phyloP scores from a whole-genome alignment of 202 grass and related monocot genomes.

The Panicum virgatum region DNA sequence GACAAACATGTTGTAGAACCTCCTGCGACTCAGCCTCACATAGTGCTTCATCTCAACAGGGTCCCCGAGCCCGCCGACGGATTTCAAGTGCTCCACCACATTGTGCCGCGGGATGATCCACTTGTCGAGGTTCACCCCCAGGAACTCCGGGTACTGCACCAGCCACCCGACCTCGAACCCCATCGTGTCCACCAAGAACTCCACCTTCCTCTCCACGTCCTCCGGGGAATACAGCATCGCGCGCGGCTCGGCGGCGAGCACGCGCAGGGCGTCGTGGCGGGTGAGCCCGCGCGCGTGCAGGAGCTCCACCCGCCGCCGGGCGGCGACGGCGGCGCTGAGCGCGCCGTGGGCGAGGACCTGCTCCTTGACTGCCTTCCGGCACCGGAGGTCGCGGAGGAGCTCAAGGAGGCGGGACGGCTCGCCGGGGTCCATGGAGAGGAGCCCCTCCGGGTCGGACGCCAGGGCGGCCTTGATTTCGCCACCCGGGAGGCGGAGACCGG shows the following conservation, averaged over 20 bases:
- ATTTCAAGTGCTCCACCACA: slow-evolving; percentile 69
- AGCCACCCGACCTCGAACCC: slow-evolving; percentile 59
- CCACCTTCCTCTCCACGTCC: slow-evolving; percentile 75
- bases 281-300: slow-evolving; percentile 69
- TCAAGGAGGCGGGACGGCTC: slow-evolving; percentile 59
- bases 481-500: slow-evolving; percentile 41
- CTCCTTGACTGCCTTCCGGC: slow-evolving; percentile 54
- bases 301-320: slow-evolving; percentile 62
- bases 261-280: slow-evolving; percentile 67
- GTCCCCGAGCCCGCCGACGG: slow-evolving; percentile 45
- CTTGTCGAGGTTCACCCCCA: slow-evolving; percentile 78
- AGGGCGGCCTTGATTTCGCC: slow-evolving; percentile 48
- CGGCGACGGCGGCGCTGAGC: slow-evolving; percentile 48
- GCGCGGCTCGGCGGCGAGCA: slow-evolving; percentile 70
- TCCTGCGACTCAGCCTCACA: slow-evolving; percentile 65
- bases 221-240: slow-evolving; percentile 53
- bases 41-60: slow-evolving; percentile 85
- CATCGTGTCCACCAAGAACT: slow-evolving; percentile 69
- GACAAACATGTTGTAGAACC: slow-evolving; percentile 85
- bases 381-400: slow-evolving; percentile 62
- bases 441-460: slow-evolving; percentile 41
- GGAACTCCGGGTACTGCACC: slow-evolving; percentile 72
- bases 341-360: slow-evolving; percentile 50
- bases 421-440: slow-evolving; percentile 66
- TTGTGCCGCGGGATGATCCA: slow-evolving; percentile 76